Base-by-base conservation (phyloP, 2,329 filamentous ascomycete genomes). In the Pestalotiopsis sp. region DNA sequence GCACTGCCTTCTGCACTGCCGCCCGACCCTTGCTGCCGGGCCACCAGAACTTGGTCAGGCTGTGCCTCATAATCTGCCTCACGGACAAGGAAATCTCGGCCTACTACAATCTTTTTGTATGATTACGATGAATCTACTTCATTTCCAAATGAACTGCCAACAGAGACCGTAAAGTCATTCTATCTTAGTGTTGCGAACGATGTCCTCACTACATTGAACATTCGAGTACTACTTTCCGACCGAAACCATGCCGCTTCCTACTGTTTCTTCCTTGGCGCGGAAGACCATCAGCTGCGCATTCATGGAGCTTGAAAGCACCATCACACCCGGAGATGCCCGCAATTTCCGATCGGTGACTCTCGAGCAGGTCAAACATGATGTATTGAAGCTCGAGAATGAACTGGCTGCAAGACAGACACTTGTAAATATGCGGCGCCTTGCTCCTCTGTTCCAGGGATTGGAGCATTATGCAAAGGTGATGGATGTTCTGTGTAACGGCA, bases 261-360 rank as follows among this genome's bases (percentile, higher is more conserved):
- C 41, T 49, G 14, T 49, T 49, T 49, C 41, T 49, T 4, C 41
- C 7, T 3, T 49, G 41, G 41, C 41, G 41, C 14, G 14, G 2
- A 14, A 49, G 14, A 49, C 41, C 14, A 49, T 49, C 14, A 49
- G 41, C 62, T 62, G 41, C 31, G 65, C 65, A 1, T 66, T 59
- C n/a, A 27, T 13, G 2, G 31, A 59, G n/a, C 65, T 66, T 27
- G 52, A 66, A n/a, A 27, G 4, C 3, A 59, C 65, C 4, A 59
- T 66, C 13, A 45, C 27, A 3, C 31, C 65, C 25, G 65, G 65
- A 4, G 45, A 66, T 66, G 27, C 63, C 45, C 39, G 45, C 63
- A 13, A 59, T 6, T 45, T 66, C 20, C 11, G 31, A n/a, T 7
- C 27, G 2, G 13, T 39, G 6, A 59, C 65, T n/a, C 52, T 66